Evolutionary conservation across 2,329 filamentous ascomycete species (phyloP), one percentile per base, ranked within the genome.

Genomic region (Sarocladium strictum): DNA sequence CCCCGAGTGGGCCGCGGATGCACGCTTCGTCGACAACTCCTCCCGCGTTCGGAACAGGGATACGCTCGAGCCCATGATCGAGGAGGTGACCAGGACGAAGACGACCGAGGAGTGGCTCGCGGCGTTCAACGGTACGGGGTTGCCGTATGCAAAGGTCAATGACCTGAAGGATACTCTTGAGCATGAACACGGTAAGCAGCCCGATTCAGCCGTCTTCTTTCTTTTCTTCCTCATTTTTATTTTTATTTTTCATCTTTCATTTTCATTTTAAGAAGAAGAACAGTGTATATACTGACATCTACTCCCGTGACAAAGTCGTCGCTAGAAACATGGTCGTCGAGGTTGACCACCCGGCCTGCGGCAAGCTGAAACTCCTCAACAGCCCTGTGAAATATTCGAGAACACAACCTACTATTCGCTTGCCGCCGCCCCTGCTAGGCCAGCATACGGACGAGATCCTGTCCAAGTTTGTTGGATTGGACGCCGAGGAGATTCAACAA

Each of bases 331-430:
- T 99, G 94, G 87, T 99, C 1, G 83, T 89, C 14, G 87, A 96
- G 65, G 76, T 97, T 41, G 82, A 96, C 1, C 94, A 99, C 66
- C 82, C 82, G 4, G 76, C 78, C 6, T 97, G 93, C 67, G 94
- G 94, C 0, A 81, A 86, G 0, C 86, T 99, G 59, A 92, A 91
- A 71, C 75, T 99, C 65, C 86, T 99, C 54, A 97, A 96, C 64
- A 94, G 91, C 1, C 94, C 94, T 0, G 86, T 99, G 56, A 99
- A 99, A 68, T 96, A 91, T 69, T 96, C 91, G 4, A 84, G 92
- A 61, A 88, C 87, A 24, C 84, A 80, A 61, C 90, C 92, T 0
- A 80, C 83, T 3, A 84, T 96, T 35, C 79, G 93, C 29, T 86
- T 77, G 3, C 81, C 89, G 24, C 94, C 94, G 17, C 94, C 94